These are phyloP conservation scores for Canavalia gladiata DNA, from an alignment of 306 rosid genomes.

Conservation along the genomic window DNA sequence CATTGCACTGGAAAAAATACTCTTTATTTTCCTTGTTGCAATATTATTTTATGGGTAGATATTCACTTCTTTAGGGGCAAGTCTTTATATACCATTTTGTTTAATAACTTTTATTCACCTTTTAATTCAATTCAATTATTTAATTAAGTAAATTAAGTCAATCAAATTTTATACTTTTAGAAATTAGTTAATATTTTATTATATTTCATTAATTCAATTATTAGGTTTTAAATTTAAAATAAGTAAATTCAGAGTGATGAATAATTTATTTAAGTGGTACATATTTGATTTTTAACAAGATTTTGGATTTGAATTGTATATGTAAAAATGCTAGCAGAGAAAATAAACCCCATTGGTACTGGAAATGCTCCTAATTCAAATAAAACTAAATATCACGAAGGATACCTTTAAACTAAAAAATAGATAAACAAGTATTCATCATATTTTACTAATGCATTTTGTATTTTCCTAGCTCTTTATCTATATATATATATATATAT, in stretches of 20 bases:
- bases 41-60: not conserved
- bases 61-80: not conserved
- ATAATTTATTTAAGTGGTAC: too few relatives aligned
- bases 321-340: too few relatives aligned
- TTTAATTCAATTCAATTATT: not conserved
- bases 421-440: not conserved
- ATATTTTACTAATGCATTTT: not conserved
- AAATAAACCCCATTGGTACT: too few relatives aligned
- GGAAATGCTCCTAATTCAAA: too few relatives aligned
- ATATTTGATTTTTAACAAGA: too few relatives aligned
- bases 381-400: too few relatives aligned
- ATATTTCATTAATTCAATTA: too few relatives aligned
- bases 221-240: not conserved
- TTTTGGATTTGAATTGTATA: too few relatives aligned
- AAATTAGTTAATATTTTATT: not conserved
- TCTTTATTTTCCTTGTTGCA: not conserved
- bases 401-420: too few relatives aligned
- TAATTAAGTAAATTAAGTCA: not conserved
- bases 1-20: too few relatives aligned
- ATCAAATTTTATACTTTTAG: not conserved
- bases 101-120: not conserved
- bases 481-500: not conserved
- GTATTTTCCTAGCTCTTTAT: not conserved
- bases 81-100: not conserved
- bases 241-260: not conserved